Base-by-base conservation (phyloP, 371 early-diverging fungal species). In the Mortierella sp. region DNA sequence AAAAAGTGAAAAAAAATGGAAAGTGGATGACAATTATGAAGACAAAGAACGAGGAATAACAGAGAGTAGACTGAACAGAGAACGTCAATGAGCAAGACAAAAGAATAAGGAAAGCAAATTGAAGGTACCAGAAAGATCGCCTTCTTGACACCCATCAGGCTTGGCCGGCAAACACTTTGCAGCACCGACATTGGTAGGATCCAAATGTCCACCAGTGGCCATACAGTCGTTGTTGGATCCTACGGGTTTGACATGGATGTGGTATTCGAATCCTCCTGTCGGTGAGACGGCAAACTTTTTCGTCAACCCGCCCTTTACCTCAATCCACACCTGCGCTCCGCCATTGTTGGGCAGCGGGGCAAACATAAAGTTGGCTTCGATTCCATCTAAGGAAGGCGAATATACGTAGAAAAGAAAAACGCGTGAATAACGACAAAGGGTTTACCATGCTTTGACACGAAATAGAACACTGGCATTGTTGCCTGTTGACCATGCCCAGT, bases 51-150 rank as follows among this genome's bases (percentile, higher is more conserved):
- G 43, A 40, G 4, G 6, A 40, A 40, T 4, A 40, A 40, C 43
- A 40, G 6, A 40, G 6, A 40, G 43, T 4, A 40, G 43, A 40
- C 43, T 40, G 6, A 40, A 40, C 4, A 40, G 6, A 40, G 43
- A 40, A 40, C 6, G 43, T 40, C 43, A 6, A 40, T 40, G 43
- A 40, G 4, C 6, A 46, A 13, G 48, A 46, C 48, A 13, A 46
- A 6, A 46, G 13, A 46, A n/a, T n/a, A n/a, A n/a, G n/a, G n/a
- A 50, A 50, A 50, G 3, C 13, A 50, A 50, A 50, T 14, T 40
- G 43, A 40, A 50, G 3, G 53, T 80, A 84, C 85, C 81, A 51
- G 85, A 84, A 10, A 84, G 78, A 61, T 84, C 85, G 14, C 85
- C 85, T 69, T 84, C 85, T 51, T 84, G 85, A 19, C 85, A 84